These are phyloP conservation scores for Thalassiosira delicatula DNA, from an alignment of 352 stramenopile genomes.

Conservation along the genomic window DNA sequence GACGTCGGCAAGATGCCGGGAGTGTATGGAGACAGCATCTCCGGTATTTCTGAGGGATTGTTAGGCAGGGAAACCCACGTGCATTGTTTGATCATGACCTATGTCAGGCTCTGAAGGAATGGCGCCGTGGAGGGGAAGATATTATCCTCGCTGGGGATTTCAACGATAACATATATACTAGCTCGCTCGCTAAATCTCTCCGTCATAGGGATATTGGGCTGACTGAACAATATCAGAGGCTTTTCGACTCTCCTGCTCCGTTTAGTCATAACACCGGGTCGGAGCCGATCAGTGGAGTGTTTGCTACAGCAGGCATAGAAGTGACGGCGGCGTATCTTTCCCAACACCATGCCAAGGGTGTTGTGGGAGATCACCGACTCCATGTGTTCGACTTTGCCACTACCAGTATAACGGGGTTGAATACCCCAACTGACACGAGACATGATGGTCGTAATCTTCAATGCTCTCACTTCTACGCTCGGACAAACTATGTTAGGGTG, in stretches of 20 bases:
- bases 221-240: constrained; percentile 11
- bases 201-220: constrained; percentile 1
- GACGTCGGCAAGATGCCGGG: too few relatives aligned
- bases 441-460: not conserved
- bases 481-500: not conserved
- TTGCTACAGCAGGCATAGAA: not conserved
- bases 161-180: constrained; percentile 48
- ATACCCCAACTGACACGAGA: not conserved
- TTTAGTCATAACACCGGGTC: not conserved
- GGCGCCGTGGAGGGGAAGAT: constrained; percentile 31
- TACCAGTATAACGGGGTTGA: not conserved
- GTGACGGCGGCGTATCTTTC: not conserved
- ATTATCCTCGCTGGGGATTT: constrained; percentile 48
- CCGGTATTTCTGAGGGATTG: too few relatives aligned
- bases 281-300: not conserved
- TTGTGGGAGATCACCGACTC: not conserved
- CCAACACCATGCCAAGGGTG: not conserved
- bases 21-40: too few relatives aligned
- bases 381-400: not conserved
- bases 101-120: not conserved
- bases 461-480: not conserved
- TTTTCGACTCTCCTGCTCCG: too few relatives aligned
- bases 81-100: constrained; percentile 15
- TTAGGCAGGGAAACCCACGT: too few relatives aligned
- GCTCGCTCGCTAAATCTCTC: not conserved